Base-by-base conservation (phyloP, 2,329 filamentous ascomycete genomes). In the Trichophyton mentagrophytes region DNA sequence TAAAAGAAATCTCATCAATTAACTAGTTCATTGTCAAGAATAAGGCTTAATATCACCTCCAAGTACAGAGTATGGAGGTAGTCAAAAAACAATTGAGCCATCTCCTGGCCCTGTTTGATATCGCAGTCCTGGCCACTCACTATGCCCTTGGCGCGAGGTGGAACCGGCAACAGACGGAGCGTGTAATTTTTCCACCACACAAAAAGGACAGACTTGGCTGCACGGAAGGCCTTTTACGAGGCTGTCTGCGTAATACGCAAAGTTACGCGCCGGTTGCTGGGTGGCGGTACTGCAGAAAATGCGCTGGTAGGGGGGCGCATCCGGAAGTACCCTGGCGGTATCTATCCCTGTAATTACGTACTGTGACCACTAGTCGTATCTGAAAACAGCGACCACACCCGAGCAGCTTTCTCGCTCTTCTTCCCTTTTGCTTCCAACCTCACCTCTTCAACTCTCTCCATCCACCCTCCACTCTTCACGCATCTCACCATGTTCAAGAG, bases 401-500 rank as follows among this genome's bases (percentile, higher is more conserved):
- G 60, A 64, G 61, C 62, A 62, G 63, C 62, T 66, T 69, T 64
- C 67, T 69, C 66, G 68, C 67, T 67, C 65, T 65, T 68, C 66
- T 60, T 64, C 61, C 61, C 63, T 58, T 57, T 55, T 64, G 57
- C 61, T 60, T 62, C 66, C 69, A 68, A 68, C 66, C 64, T 69
- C 63, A 62, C 62, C 63, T 65, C 65, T 64, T 62, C 63, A 71
- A 64, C 69, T 69, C 66, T 65, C 66, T 70, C 67, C 69, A 69
- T 68, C 65, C 68, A 68, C 67, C 67, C 69, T 72, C 71, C 69
- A 73, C 73, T 73, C 73, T 73, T 69, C 71, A 76, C 77, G 77
- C 75, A 73, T 68, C 70, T 73, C 64, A 71, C 71, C 76, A 84
- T 83, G 81, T 79, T 83, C 76, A 84, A 82, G 79, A 83, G 80